Base-by-base conservation (phyloP, 2,329 filamentous ascomycete genomes). In the Pseudopyricularia javanii region DNA sequence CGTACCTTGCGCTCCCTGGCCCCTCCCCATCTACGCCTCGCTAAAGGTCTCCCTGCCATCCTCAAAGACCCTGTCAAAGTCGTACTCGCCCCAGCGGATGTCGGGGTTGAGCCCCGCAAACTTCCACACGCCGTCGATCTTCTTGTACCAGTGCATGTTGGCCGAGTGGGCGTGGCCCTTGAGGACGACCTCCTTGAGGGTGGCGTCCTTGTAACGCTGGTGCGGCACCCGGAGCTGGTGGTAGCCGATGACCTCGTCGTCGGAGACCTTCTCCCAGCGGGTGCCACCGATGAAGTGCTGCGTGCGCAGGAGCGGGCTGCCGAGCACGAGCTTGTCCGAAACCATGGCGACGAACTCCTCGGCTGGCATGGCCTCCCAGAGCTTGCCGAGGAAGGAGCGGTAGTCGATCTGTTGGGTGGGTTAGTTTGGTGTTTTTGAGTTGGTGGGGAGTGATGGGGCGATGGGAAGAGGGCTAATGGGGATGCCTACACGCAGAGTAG, bases 271-370 rank as follows among this genome's bases (percentile, higher is more conserved):
- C 61, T 78, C 72, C 75, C 75, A 83, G 64, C 74, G 74, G 22
- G 74, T 73, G 30, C 71, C 74, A 45, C 79, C 78, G 59, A 83
- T 74, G 61, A 83, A 75, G 66, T 84, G 81, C 64, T 85, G 81
- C 12, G 80, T 84, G 65, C 75, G 76, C 53, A 84, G 69, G 17
- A 75, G 71, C 33, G 73, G 74, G 66, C 83, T 76, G 54, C 81
- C 80, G 28, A 85, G 69, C 56, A 83, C 78, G 2, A 70, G 65
- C 24, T 69, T 66, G 60, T 72, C 70, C 33, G 76, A 77, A 57
- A 80, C 69, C 77, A 83, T 82, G 56, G 67, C 61, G 61, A 83
- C 68, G 67, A 76, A 83, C 22, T 82, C 76, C 7, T 75, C 71
- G 0, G 78, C 75, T 1, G 75, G 69, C 77, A 83, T 81, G 47